A percentile compares a stretch with the other conserved stretches of the same genome.
Evolutionary conservation across 1,284 basidiomycete species (phyloP).

Genomic region (Ceratobasidium sp.): DNA sequence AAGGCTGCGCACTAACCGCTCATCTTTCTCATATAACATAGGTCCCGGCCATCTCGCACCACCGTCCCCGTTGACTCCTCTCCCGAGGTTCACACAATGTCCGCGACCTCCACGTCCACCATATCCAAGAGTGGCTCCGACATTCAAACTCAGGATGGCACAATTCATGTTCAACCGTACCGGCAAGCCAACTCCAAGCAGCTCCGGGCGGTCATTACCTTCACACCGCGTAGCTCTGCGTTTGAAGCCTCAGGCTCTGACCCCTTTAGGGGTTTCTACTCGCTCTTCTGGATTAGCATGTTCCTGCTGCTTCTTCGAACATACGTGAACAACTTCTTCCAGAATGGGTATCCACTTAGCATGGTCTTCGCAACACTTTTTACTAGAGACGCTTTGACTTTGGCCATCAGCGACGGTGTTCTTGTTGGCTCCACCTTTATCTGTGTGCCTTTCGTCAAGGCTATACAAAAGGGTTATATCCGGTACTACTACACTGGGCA

Average conservation of each 20-base stretch:
- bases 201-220: constrained; percentile 80
- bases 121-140: constrained; percentile 49
- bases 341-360: constrained; percentile 82
- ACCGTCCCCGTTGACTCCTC: constrained; percentile 37
- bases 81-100: constrained; percentile 17
- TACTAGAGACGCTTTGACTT: constrained; percentile 84
- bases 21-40: constrained; percentile 24
- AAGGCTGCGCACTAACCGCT: constrained; percentile 13
- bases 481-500: constrained; percentile 80
- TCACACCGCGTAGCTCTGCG: constrained; percentile 83
- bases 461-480: constrained; percentile 81
- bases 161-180: constrained; percentile 77
- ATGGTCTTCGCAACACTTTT: constrained; percentile 89
- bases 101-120: constrained; percentile 21
- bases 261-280: constrained; percentile 95
- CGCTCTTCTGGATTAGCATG: constrained; percentile 81
- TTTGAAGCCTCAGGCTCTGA: constrained; percentile 85
- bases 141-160: constrained; percentile 50
- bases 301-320: constrained; percentile 84
- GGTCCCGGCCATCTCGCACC: constrained; percentile 18
- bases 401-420: constrained; percentile 86
- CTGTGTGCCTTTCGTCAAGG: constrained; percentile 84
- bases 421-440: constrained; percentile 83
- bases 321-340: constrained; percentile 81
- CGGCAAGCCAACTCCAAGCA: constrained; percentile 75